Base-by-base conservation (phyloP, 352 stramenopile genomes). In the Phytophthora idaei region DNA sequence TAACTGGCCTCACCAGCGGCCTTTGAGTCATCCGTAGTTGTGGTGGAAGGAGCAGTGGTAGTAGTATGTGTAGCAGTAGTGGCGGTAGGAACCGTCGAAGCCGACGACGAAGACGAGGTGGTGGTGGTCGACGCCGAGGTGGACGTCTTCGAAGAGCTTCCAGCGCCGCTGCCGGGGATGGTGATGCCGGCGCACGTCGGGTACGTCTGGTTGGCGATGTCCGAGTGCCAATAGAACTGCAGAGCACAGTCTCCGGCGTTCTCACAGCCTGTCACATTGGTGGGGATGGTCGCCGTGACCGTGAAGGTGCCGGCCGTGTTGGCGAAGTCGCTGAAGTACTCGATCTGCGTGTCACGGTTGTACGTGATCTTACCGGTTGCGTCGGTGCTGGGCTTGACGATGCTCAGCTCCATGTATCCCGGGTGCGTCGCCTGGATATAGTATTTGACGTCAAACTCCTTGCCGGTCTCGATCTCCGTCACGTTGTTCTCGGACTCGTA, bases 341-440 rank as follows among this genome's bases (percentile, higher is more conserved):
- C 53, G 44, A 89, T 67, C 65, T 71, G 29, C 17, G 52, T 62
- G 45, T 76, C 64, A 10, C 56, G 66, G 29, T 84, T 63, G 73
- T 88, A 88, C 44, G 59, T 85, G 68, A 88, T 81, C 14, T 63
- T 77, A 44, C 78, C 78, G 5, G 53, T 62, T 1, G 69, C 48
- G 21, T 79, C 76, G 1, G 52, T 71, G 47, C 55, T 75, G 3
- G 81, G 79, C 55, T 85, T 87, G 48, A 88, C 65, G 42, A 90
- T 77, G 52, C 60, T 80, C 32, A 90, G 64, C 54, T 80, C 74
- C 57, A 83, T 74, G 56, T 56, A 78, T 7, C 81, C 77, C 7
- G 81, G 79, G 64, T 90, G 81, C 5, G 81, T 77, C 7, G 79
- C 81, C 67, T 83, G 61, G 54, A 90, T 83, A 8, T 44, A 71